Evolutionary conservation across 2,329 filamentous ascomycete species (phyloP).

Genomic region (Arthrinium phaeospermum): DNA sequence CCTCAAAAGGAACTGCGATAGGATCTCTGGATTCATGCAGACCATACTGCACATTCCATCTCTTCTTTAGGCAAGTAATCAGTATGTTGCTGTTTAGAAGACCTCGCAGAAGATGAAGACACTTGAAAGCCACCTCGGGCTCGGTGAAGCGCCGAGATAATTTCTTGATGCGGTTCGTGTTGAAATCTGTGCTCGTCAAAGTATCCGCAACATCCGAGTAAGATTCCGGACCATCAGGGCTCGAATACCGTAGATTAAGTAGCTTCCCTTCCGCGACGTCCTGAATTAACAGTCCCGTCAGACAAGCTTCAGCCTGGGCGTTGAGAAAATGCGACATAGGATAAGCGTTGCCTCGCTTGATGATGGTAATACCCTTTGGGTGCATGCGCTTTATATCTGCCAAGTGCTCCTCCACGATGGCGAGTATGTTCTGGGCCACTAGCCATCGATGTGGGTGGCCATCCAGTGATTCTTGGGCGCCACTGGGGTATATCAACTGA

Average conservation of each 20-base stretch:
- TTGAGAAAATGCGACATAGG: conserved; percentile 53
- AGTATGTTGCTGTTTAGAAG: conserved; percentile 66
- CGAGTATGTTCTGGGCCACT: conserved; percentile 47
- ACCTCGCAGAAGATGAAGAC: conserved; percentile 65
- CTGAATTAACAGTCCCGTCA: neutral
- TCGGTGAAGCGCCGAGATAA: conserved; percentile 39
- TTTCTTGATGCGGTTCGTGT: conserved; percentile 24
- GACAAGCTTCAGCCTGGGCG: conserved; percentile 48
- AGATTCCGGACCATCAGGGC: conserved; percentile 33
- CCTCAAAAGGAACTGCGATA: conserved; percentile 70
- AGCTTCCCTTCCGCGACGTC: neutral
- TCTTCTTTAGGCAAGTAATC: conserved; percentile 61
- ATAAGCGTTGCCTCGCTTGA: conserved; percentile 31
- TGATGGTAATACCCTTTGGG: conserved; percentile 51
- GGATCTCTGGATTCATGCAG: conserved; percentile 46
- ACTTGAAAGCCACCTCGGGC: conserved; percentile 37
- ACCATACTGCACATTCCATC: conserved; percentile 72
- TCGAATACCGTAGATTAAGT: neutral
- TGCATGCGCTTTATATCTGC: neutral
- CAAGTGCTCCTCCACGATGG: conserved; percentile 45
- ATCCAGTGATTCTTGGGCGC: conserved; percentile 54
- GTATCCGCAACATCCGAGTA: conserved; percentile 22
- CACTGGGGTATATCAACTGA: conserved; percentile 63
- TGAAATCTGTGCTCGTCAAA: conserved; percentile 34
- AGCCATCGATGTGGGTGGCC: conserved; percentile 60